Evolutionary conservation across 768 basidiomycete species (phyloP), one percentile per base, ranked within the genome.

Genomic region (Lactarius evosmus): DNA sequence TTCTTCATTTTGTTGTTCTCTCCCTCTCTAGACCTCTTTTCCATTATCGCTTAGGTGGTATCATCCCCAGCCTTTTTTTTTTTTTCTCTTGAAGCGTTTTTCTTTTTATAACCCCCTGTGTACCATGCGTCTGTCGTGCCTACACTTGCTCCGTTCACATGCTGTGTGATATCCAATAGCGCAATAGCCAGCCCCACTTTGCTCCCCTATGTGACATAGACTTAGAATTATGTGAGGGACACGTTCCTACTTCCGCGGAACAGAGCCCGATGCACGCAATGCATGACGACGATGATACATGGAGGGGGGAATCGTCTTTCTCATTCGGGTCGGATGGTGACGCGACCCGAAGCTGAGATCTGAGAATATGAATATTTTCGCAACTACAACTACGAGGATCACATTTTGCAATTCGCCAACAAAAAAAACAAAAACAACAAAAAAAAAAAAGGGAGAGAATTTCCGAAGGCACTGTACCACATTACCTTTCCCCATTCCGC

Each of bases 161-260:
- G 53, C 44, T 54, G 27, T 63, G 55, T 57, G 61, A 33, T 38
- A 63, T 58, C 51, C 57, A 59, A 60, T 55, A 56, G 52, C 63
- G 34, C 62, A 63, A 49, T 49, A 49, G 46, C 12, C 46, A 49
- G 46, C 46, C 22, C 41, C 41, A 44, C 41, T 38, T 44, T 14
- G 14, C 46, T 49, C 46, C 46, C 25, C 25, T 49, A 46, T 11
- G 17, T 12, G 44, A 46, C 22, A 46, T 46, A 46, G 44, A 46
- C 9, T 46, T 25, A 38, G 16, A 38, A 17, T 17, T 38, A 16
- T 38, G 38, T 44, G n/a, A n/a, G n/a, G 25, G 22, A 46, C 11
- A 44, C 8, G 44, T 11, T 25, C n/a, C n/a, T 49, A 16, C 46
- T 49, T 25, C 46, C 25, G 22, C 25, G 19, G 40, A 41, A 49